These are phyloP conservation scores for Ambrosiella beaveri DNA, from an alignment of 2,329 filamentous ascomycete genomes.

Conservation along the genomic window DNA sequence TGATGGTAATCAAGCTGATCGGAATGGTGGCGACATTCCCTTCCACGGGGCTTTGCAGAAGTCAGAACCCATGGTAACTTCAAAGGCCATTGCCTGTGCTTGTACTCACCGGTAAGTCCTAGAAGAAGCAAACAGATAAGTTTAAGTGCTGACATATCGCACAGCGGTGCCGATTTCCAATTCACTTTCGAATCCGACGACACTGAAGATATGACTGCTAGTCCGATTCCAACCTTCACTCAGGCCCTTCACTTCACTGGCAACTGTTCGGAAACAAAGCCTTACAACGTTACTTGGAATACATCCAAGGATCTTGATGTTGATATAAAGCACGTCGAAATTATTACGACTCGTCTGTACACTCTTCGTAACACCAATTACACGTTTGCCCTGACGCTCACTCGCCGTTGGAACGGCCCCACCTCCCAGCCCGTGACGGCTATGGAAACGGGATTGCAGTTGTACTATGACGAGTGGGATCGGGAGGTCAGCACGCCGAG, in stretches of 20 bases:
- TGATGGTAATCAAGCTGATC: background rate
- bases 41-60: background rate
- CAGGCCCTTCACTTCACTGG: background rate
- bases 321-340: background rate
- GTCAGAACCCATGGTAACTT: background rate
- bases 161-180: background rate
- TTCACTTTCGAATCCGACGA: background rate
- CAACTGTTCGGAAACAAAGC: background rate
- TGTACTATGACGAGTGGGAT: slow-evolving; percentile 1
- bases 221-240: background rate
- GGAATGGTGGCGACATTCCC: background rate
- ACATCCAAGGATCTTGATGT: background rate
- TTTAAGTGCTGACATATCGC: background rate
- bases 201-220: background rate
- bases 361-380: background rate
- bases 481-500: background rate
- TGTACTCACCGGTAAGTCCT: background rate
- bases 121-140: background rate
- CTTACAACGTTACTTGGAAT: background rate
- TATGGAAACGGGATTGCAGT: background rate
- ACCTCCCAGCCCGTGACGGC: background rate
- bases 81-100: background rate
- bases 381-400: background rate
- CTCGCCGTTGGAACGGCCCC: background rate
- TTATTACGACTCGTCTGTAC: background rate